Base-by-base conservation (phyloP, 75 land plant species). In the Selaginella moellendorffii region DNA sequence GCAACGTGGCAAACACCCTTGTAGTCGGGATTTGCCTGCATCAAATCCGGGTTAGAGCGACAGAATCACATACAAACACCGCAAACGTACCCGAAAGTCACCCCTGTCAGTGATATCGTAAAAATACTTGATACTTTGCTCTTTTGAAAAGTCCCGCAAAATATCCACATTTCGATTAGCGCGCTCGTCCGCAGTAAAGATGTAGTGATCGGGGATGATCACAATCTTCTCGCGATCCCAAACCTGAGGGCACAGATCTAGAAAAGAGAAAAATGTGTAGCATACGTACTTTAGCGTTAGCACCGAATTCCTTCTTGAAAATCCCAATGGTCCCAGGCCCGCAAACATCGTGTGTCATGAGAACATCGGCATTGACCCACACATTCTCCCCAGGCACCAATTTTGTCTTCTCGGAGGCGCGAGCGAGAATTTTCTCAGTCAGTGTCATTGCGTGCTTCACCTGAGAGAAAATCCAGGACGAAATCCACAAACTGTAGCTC, bases 311-410 rank as follows among this genome's bases (percentile, higher is more conserved):
- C 66, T 72, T 78, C 74, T 92, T 88, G 68, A 91, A 91, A 56
- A 91, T 88, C 9, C 89, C 95, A 67, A 91, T 72, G 9, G 97
- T 78, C 25, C 95, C 97, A 60, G 97, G 95, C 26, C 97, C 97
- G 73, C 97, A 88, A 24, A 91, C 89, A 71, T n/a, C n/a, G n/a
- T n/a, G 96, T 17, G 96, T 88, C 97, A 92, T 92, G 69, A 88
- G 74, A 0, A 77, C 65, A 71, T 92, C 96, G 19, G 84, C 83
- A 61, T 92, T 81, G 60, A n/a, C 96, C 97, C 97, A 92, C 10
- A 88, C 88, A 73, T 92, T 92, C 63, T 92, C 97, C 20, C 95
- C 97, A 0, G 97, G 97, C 25, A 52, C 68, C 68, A 92, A 63
- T 26, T 71, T 68, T 2, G 78, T 10, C 75, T 76, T 83, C 72